Percentiles rank a stretch among this genome's conserved stretches.
These are phyloP conservation scores for Pulveroboletus sp. DNA, from an alignment of 768 basidiomycete species.

Conservation along the genomic window DNA sequence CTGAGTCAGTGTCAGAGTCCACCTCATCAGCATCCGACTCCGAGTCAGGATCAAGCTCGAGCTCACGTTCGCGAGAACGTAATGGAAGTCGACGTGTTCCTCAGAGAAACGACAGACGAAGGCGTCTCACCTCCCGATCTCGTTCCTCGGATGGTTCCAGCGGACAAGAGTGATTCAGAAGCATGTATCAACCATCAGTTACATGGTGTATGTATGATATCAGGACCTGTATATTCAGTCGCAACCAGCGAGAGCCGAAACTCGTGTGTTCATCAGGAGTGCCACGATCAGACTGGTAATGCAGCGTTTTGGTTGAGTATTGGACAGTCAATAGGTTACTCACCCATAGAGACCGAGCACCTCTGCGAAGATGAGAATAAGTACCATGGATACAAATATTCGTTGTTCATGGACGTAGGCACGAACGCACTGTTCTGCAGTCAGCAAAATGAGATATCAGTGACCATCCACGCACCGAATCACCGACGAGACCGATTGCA, in stretches of 20 bases:
- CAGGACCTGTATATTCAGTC: constrained; percentile 9
- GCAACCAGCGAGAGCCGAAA: constrained; percentile 38
- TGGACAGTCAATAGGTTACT: constrained; percentile 22
- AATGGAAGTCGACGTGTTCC: constrained; percentile 38
- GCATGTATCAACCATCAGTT: constrained; percentile 6
- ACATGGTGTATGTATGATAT: constrained; percentile 14
- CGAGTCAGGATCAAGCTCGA: constrained; percentile 41
- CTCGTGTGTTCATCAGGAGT: constrained; percentile 85
- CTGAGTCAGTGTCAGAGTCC: constrained; percentile 29
- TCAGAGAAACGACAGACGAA: constrained; percentile 18
- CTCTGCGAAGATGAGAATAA: constrained; percentile 91
- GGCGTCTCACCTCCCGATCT: constrained; percentile 22
- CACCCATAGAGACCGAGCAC: constrained; percentile 87
- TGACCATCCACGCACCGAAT: constrained; percentile 62
- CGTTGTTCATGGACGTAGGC: constrained; percentile 88
- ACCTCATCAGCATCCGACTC: constrained; percentile 31
- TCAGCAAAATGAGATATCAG: constrained; percentile 8
- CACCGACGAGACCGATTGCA: constrained; percentile 91
- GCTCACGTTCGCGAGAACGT: constrained; percentile 43
- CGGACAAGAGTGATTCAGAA: constrained; percentile 12
- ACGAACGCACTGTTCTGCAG: constrained; percentile 64
- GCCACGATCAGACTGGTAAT: constrained; percentile 71
- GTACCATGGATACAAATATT: constrained; percentile 93
- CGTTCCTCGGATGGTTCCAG: constrained; percentile 14
- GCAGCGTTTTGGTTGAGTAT: background rate